These are phyloP conservation scores for Gypsophila paniculata DNA, from an alignment of 179 eudicot genomes.

Conservation along the genomic window DNA sequence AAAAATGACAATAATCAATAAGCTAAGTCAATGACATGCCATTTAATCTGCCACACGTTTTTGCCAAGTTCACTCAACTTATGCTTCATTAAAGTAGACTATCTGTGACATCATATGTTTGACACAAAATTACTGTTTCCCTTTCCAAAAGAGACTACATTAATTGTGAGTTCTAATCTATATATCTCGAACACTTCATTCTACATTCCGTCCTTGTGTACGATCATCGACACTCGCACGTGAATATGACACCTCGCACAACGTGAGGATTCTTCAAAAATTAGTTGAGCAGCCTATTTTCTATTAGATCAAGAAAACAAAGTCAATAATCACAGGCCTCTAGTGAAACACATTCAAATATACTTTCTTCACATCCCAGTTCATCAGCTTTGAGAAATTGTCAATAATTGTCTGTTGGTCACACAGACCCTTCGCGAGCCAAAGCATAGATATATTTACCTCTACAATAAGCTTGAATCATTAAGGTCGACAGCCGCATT, in stretches of 20 bases:
- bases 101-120: not conserved
- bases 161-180: not conserved
- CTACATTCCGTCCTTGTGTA: not conserved
- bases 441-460: conserved; percentile 44
- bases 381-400: not conserved
- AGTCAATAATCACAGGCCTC: not conserved
- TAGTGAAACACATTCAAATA: conserved; percentile 1
- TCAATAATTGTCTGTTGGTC: conserved; percentile 5
- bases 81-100: not conserved
- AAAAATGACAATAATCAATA: not conserved
- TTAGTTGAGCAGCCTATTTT: not conserved
- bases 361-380: not conserved
- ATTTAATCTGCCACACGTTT: not conserved
- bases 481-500: conserved; percentile 47
- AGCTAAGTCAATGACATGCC: not conserved
- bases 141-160: not conserved
- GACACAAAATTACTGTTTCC: conserved; percentile 1
- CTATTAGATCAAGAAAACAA: not conserved
- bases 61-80: not conserved
- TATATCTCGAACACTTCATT: not conserved
- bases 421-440: conserved; percentile 9
- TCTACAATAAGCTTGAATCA: conserved; percentile 65
- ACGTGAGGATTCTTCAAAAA: not conserved
- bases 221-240: not conserved
- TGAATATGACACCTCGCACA: not conserved